phyloP scores from a whole-genome alignment of 345 rosid genomes.

The Rhodamnia argentea region DNA sequence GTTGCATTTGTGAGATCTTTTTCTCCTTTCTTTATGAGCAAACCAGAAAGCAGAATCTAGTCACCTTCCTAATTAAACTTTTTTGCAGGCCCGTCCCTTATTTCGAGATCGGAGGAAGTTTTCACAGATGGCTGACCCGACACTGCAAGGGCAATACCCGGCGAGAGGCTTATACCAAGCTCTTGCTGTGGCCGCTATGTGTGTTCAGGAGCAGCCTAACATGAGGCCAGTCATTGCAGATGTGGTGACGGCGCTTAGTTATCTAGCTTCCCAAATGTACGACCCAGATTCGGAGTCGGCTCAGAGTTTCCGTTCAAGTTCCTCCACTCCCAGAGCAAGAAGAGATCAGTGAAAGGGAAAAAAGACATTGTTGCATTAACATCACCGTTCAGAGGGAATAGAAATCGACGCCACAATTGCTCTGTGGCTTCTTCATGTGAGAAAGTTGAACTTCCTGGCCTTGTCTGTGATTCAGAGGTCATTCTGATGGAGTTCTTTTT shows the following conservation, averaged over 20 bases:
- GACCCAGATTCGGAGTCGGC: slow-evolving; percentile 30
- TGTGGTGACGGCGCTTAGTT: slow-evolving; percentile 55
- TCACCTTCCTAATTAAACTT: not conserved
- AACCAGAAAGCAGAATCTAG: not conserved
- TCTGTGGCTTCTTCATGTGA: not conserved
- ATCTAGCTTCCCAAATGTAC: slow-evolving; percentile 47
- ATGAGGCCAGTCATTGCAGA: slow-evolving; percentile 65
- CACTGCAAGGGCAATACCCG: slow-evolving; percentile 58
- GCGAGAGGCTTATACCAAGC: slow-evolving; percentile 61
- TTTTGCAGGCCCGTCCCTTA: slow-evolving; percentile 55
- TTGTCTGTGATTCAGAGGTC: not conserved
- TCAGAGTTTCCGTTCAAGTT: slow-evolving; percentile 16
- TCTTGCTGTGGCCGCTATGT: slow-evolving; percentile 74
- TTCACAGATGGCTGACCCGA: slow-evolving; percentile 65
- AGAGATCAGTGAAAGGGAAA: slow-evolving; percentile 17
- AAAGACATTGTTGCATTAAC: not conserved
- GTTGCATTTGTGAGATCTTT: not conserved
- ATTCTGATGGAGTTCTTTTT: not conserved
- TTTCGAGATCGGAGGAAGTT: slow-evolving; percentile 58
- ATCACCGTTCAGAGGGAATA: not conserved
- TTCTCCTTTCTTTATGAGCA: not conserved
- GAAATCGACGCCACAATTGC: not conserved
- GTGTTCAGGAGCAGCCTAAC: slow-evolving; percentile 65
- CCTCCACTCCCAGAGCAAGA: slow-evolving; percentile 38
- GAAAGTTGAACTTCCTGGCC: not conserved